phyloP scores from a whole-genome alignment of 169 alveolate genomes.

The Plasmodium fragile region DNA sequence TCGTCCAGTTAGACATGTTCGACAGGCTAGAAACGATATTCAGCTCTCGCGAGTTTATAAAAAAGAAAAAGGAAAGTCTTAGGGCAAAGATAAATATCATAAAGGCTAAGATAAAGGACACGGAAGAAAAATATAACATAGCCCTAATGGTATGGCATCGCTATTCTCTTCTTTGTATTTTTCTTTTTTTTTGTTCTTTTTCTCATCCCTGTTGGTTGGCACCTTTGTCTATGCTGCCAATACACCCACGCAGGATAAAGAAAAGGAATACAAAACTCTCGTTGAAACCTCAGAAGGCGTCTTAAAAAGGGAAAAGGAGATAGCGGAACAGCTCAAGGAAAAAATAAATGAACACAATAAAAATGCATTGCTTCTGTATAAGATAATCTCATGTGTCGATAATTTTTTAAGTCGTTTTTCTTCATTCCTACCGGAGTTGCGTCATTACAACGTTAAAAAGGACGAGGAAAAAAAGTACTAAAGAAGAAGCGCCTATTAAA shows the following conservation, averaged over 20 bases:
- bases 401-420: slow-evolving; percentile 64
- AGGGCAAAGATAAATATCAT: slow-evolving; percentile 51
- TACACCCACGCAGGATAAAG: slow-evolving; percentile 36
- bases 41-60: slow-evolving; percentile 60
- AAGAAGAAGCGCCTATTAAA: not conserved
- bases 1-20: slow-evolving; percentile 65
- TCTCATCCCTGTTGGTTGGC: not conserved
- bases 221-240: not conserved
- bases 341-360: slow-evolving; percentile 70
- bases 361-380: slow-evolving; percentile 28
- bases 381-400: slow-evolving; percentile 66
- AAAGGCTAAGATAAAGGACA: slow-evolving; percentile 49
- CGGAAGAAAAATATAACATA: slow-evolving; percentile 51
- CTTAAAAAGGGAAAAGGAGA: slow-evolving; percentile 44
- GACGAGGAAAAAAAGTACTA: slow-evolving; percentile 49
- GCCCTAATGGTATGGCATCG: slow-evolving; percentile 22
- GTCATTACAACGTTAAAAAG: slow-evolving; percentile 69
- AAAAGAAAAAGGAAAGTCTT: slow-evolving; percentile 49
- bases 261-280: slow-evolving; percentile 33
- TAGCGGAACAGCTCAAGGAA: slow-evolving; percentile 42
- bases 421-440: slow-evolving; percentile 57
- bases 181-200: not conserved
- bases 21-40: slow-evolving; percentile 75
- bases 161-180: not conserved
- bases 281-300: slow-evolving; percentile 35